A percentile compares a stretch with the other conserved stretches of the same genome.
Evolutionary conservation across 83 land plant genomes (phyloP).

Genomic region (Picea engelmannii): DNA sequence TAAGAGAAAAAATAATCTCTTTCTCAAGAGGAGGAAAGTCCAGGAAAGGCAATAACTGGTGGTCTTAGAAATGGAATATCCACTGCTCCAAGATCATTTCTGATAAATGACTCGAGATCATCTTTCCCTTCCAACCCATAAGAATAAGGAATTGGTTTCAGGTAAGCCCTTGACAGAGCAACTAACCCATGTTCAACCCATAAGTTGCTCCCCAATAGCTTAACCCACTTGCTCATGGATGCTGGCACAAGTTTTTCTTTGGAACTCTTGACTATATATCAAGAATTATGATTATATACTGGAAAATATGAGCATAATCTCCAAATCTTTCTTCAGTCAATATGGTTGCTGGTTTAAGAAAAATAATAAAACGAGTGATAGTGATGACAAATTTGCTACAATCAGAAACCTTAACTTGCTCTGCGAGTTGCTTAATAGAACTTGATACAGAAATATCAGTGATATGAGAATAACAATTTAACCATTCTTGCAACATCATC

Average conservation of each 20-base stretch:
- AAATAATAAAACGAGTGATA: slow-evolving; percentile 35
- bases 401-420: neutral
- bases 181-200: no score
- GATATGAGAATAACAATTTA: neutral
- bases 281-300: slow-evolving; percentile 22
- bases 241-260: neutral
- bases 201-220: no score
- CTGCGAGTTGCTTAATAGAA: neutral
- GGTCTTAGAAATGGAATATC: no score
- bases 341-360: neutral
- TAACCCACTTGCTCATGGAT: no score
- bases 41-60: no score
- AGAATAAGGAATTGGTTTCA: no score
- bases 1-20: slow-evolving; percentile 25
- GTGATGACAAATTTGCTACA: slow-evolving; percentile 3
- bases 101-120: no score
- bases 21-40: neutral
- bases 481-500: neutral
- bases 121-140: no score
- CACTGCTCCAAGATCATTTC: no score
- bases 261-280: slow-evolving; percentile 1
- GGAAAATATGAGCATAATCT: slow-evolving; percentile 26
- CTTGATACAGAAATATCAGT: neutral
- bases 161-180: no score
- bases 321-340: neutral